A percentile compares a stretch with the other conserved stretches of the same genome.
phyloP scores from a whole-genome alignment of 2,329 filamentous ascomycete species.

The Pseudogymnoascus sp. region DNA sequence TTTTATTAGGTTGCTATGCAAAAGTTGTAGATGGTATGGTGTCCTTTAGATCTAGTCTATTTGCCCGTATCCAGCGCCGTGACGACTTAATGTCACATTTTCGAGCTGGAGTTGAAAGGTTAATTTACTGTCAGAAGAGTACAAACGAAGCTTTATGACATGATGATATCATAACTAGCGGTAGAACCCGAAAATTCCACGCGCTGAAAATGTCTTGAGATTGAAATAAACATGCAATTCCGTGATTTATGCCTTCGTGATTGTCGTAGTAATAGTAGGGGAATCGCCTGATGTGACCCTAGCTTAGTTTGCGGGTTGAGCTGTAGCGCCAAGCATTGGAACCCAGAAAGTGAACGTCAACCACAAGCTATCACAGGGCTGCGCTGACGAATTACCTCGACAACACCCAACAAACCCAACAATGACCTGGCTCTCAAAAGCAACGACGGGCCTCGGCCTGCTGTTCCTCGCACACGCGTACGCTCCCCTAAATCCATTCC shows the following conservation, averaged over 20 bases:
- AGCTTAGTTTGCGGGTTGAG: not conserved
- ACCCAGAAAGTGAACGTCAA: conserved; percentile 10
- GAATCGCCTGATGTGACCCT: not conserved
- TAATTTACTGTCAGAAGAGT: conserved; percentile 16
- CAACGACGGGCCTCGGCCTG: conserved; percentile 66
- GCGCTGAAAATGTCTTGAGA: conserved; percentile 10
- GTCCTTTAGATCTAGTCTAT: conserved; percentile 22
- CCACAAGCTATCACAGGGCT: conserved; percentile 2
- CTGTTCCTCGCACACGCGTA: conserved; percentile 83
- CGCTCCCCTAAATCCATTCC: conserved; percentile 29
- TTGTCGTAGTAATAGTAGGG: not conserved
- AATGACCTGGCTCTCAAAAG: conserved; percentile 67
- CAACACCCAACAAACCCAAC: conserved; percentile 13
- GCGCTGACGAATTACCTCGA: not conserved
- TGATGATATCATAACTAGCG: conserved; percentile 25
- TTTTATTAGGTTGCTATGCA: conserved; percentile 63
- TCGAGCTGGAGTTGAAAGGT: conserved; percentile 20
- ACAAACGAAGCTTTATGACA: conserved; percentile 23
- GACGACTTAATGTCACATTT: conserved; percentile 20
- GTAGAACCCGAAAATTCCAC: conserved; percentile 11
- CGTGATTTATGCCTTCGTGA: not conserved
- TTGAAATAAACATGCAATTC: conserved; percentile 13
- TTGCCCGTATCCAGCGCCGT: conserved; percentile 17
- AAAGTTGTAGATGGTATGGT: conserved; percentile 62
- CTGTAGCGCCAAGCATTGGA: conserved; percentile 1